Evolutionary conservation across 805 yeast species (phyloP), one percentile per base, ranked within the genome.

Genomic region (Pichia phayaonensis): DNA sequence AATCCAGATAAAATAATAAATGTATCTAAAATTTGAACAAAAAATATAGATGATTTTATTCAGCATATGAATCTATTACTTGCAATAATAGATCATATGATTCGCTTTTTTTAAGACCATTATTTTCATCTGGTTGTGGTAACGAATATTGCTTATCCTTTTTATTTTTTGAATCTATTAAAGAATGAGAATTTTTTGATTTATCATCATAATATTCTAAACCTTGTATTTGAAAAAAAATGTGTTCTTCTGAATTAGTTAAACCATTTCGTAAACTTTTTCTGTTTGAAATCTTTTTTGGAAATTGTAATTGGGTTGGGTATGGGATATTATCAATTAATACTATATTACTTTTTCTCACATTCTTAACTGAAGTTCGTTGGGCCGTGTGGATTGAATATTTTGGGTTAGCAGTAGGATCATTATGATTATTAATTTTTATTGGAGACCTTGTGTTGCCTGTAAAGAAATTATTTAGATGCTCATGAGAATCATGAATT

Each of bases 241-340:
- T 15, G 2, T 3, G 2, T 4, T 6, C 7, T 13, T 31, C 38
- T n/a, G 20, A n/a, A 34, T 16, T 7, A 16, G 38, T 34, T 34
- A 11, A 34, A 34, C n/a, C 20, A 34, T 16, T 34, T n/a, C n/a
- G 18, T n/a, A 34, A 34, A 16, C 27, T 22, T 20, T 39, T 26
- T 42, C 45, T 46, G 13, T 45, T 38, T 6, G 66, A 57, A 12
- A 64, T 62, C 49, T 64, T 64, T 23, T 55, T 52, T 0, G 68
- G 68, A 31, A 64, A 63, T 2, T 53, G 56, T 16, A 64, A 54
- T 36, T 58, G 59, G 11, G 54, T 40, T 8, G 68, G 68, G 50
- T 56, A 64, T 3, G 68, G 68, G 8, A 63, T 44, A 5, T 61
- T 63, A 42, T 64, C 54, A 21, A 63, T 50, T 44, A 62, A 50